These are phyloP conservation scores for Lablab purpureus DNA, from an alignment of 306 rosid genomes.

Conservation along the genomic window DNA sequence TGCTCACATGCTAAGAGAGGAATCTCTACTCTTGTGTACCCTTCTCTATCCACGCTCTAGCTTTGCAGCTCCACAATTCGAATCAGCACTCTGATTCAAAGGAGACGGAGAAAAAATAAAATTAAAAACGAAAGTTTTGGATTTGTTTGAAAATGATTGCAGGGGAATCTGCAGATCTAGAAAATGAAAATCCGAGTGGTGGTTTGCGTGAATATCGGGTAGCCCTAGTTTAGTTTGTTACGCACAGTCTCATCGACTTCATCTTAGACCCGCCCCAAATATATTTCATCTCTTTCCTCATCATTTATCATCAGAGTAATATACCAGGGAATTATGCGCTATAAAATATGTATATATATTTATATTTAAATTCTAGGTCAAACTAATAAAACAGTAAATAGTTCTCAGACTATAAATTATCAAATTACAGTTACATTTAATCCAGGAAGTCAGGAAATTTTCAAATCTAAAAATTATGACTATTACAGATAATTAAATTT, in stretches of 20 bases:
- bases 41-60: background rate
- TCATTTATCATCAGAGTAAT: background rate
- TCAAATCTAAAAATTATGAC: too few relatives aligned
- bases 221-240: constrained; percentile 37
- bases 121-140: background rate
- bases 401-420: background rate
- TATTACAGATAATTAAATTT: too few relatives aligned
- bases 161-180: constrained; percentile 43
- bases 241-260: constrained; percentile 2
- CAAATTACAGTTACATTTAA: too few relatives aligned
- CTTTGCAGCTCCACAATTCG: constrained; percentile 17
- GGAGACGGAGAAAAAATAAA: background rate
- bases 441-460: too few relatives aligned
- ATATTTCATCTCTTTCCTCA: too few relatives aligned
- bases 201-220: constrained; percentile 45
- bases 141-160: background rate
- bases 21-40: background rate
- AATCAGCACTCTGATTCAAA: background rate
- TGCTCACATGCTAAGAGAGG: constrained; percentile 43
- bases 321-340: background rate
- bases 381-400: background rate
- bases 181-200: constrained; percentile 32
- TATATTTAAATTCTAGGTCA: background rate
- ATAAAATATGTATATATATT: too few relatives aligned
- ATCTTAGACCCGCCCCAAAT: background rate